These are phyloP conservation scores for Wallacemonas sp. DNA, from an alignment of 208 protist genomes.

Conservation along the genomic window DNA sequence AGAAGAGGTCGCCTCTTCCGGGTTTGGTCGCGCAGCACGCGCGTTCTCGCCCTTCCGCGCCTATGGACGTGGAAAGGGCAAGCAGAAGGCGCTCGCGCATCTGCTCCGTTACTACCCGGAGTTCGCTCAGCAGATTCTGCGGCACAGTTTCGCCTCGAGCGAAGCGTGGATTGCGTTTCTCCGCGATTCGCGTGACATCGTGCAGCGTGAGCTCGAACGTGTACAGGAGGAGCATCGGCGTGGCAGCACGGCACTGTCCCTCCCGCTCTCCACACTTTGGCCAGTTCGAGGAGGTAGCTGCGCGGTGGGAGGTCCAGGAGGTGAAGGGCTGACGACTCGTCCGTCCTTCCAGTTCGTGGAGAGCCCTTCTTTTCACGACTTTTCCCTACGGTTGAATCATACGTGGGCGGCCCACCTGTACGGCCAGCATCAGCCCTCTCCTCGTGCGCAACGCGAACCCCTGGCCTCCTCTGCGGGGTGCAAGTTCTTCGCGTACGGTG, in stretches of 20 bases:
- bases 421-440: too few relatives aligned
- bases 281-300: too few relatives aligned
- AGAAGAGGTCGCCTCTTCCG: conserved; percentile 34
- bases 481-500: conserved; percentile 71
- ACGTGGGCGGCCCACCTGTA: conserved; percentile 35
- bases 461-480: not conserved
- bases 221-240: conserved; percentile 25
- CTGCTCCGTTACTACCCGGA: conserved; percentile 41
- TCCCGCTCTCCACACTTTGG: not conserved
- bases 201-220: conserved; percentile 32
- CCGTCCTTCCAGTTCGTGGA: conserved; percentile 16
- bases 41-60: conserved; percentile 28
- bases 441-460: too few relatives aligned
- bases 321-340: too few relatives aligned
- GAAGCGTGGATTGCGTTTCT: conserved; percentile 52
- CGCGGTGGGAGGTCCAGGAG: too few relatives aligned
- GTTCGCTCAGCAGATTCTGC: conserved; percentile 53
- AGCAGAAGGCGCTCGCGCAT: conserved; percentile 41
- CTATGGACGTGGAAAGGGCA: conserved; percentile 55
- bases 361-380: conserved; percentile 33
- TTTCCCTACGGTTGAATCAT: conserved; percentile 26
- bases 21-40: conserved; percentile 31
- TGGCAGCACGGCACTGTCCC: not conserved
- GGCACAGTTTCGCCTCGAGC: conserved; percentile 34
- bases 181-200: conserved; percentile 25